Evolutionary conservation across 106 monocot genomes (phyloP).

Genomic region (Allium fistulosum): DNA sequence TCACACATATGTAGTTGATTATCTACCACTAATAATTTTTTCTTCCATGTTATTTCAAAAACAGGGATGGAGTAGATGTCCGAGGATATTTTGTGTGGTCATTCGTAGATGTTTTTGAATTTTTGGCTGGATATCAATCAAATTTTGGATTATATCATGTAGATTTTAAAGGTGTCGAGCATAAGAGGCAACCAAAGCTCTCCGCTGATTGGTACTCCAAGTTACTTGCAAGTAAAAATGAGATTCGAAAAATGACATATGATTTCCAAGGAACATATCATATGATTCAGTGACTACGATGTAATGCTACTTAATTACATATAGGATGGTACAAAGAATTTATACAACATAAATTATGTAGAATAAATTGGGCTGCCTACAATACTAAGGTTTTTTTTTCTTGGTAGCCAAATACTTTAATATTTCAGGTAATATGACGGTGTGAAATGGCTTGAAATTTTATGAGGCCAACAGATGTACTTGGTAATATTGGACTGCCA

Average conservation of each 20-base stretch:
- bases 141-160: conserved; percentile 46
- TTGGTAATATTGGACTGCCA: too few relatives aligned
- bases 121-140: conserved; percentile 29
- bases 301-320: too few relatives aligned
- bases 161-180: conserved; percentile 35
- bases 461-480: too few relatives aligned
- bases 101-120: conserved; percentile 65
- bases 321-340: too few relatives aligned
- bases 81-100: conserved; percentile 76
- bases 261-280: too few relatives aligned
- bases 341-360: too few relatives aligned
- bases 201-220: conserved; percentile 70
- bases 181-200: conserved; percentile 37
- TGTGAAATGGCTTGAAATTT: too few relatives aligned
- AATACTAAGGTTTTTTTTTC: too few relatives aligned
- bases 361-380: too few relatives aligned
- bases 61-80: conserved; percentile 48
- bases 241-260: background rate
- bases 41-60: background rate
- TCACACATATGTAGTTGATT: background rate
- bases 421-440: too few relatives aligned
- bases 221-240: conserved; percentile 1
- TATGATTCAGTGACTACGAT: too few relatives aligned
- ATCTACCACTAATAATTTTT: background rate
- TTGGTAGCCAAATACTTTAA: too few relatives aligned